Percentiles rank a stretch among this genome's conserved stretches.
Conservation (phyloP, 371 early-diverging fungal species). For the Coemansia sp. region DNA sequence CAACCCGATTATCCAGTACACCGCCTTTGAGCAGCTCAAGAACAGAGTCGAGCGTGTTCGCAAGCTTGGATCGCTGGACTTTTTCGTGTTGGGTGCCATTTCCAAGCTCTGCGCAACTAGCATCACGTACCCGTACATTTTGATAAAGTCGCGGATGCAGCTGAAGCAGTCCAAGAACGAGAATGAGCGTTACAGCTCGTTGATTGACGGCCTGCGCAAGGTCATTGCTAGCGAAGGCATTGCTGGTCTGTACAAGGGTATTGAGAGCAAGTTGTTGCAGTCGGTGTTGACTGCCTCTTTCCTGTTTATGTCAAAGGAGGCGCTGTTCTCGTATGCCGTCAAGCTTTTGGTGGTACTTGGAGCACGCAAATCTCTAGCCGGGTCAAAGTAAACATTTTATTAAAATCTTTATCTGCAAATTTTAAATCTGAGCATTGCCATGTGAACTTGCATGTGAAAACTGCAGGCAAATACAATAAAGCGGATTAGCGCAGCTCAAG, state of each 20-base stretch:
- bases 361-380: slow-evolving; percentile 41
- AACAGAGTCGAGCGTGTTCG: slow-evolving; percentile 55
- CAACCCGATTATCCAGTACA: slow-evolving; percentile 98
- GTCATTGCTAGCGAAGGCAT: slow-evolving; percentile 84
- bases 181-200: slow-evolving; percentile 72
- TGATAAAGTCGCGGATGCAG: slow-evolving; percentile 96
- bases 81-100: slow-evolving; percentile 92
- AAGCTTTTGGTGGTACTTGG: slow-evolving; percentile 59
- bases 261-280: slow-evolving; percentile 88
- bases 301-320: slow-evolving; percentile 89
- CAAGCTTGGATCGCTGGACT: slow-evolving; percentile 75
- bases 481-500: slow-evolving; percentile 57
- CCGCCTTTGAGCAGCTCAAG: slow-evolving; percentile 92
- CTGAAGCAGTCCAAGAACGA: slow-evolving; percentile 74
- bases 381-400: slow-evolving; percentile 11
- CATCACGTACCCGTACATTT: slow-evolving; percentile 96
- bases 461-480: too few species aligned
- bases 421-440: not conserved
- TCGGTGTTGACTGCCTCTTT: slow-evolving; percentile 89
- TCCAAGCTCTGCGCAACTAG: slow-evolving; percentile 91
- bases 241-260: slow-evolving; percentile 83
- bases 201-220: slow-evolving; percentile 85
- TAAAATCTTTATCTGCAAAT: not conserved
- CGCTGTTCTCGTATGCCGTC: slow-evolving; percentile 72
- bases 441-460: slow-evolving; percentile 3